Evolutionary conservation across 2,329 filamentous ascomycete genomes (phyloP), one percentile per base, ranked within the genome.

Genomic region (Microcyclospora pomicola): DNA sequence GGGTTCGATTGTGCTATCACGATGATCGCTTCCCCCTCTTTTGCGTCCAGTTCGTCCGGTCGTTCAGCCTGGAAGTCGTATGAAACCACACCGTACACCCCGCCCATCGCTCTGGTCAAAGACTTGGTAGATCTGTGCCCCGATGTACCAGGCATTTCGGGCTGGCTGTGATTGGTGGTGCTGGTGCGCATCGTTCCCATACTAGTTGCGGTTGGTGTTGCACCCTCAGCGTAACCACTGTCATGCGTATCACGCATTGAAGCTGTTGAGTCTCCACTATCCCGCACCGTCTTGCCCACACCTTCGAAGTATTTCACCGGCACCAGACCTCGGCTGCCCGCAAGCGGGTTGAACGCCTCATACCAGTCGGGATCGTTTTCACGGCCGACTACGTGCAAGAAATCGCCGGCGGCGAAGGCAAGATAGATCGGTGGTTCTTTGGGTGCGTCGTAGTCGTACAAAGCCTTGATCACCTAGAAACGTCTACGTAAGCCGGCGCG

Each of bases 1-100:
- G 88, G 85, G 54, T 96, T 96, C 6, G 88, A 96, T 61, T 96
- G 91, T 33, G 91, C 91, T 57, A 96, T 96, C 38, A 98, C 87
- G 48, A 98, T 95, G 55, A 98, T 95, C 37, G 87, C 84, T 63
- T 98, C 91, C 41, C 87, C 88, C 34, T 85, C 82, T 60, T 93
- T 92, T 35, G 91, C 91, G 49, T 95, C 87, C 41, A 98, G 65
- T 63, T 98, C 91, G 59, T 98, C 91, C n/a, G 86, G 82, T 40
- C 88, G 70, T 62, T 96, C 88, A 1, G 91, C 91, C 49, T 83
- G 77, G 63, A 98, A 98, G 62, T 96, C 86, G 60, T 95, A 96
- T 69, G 92, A 83, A 49, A 98, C 91, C 41, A 95, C 80, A 44
- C 91, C 91, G 56, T 96, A 96, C 27, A 98, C 85, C 37, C 85